Evolutionary conservation across 2,329 filamentous ascomycete species (phyloP), one percentile per base, ranked within the genome.

Genomic region (Stagonosporopsis chrysanthemi): DNA sequence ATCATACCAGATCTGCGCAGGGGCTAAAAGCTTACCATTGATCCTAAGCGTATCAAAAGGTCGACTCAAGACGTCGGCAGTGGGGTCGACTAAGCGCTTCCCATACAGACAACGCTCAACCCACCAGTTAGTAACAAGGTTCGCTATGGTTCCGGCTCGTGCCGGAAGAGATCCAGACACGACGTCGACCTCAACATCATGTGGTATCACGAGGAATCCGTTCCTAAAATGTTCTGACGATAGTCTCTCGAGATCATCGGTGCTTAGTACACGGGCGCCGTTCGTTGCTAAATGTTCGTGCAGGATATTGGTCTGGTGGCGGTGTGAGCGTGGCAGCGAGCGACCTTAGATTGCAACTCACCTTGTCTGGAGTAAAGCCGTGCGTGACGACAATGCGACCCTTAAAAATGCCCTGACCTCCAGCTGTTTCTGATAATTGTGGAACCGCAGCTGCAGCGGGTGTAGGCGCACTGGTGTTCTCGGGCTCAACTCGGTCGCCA

Each of bases 71-170:
- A 90, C 83, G 71, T 95, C 87, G 4, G 85, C 81, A 48, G 82
- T 79, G 5, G 92, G 91, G 28, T 89, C 81, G 43, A 91, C 82
- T 65, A 94, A 85, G 24, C 78, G 80, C 75, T 91, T 95, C 62
- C 86, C 86, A 72, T 93, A 88, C 36, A 99, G 80, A 73, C 94
- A 98, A 44, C 87, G 86, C 77, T 99, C 95, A 49, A 99, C 83
- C 84, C 94, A 99, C 83, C 95, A 96, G 71, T 97, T 92, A 11
- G 92, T 98, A 29, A 96, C 87, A 52, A 81, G 50, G 49, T 50
- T 64, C 39, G 74, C 48, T 41, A 52, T 44, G 47, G 58, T 50
- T 48, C 65, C 79, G 61, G 79, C 76, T 22, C 64, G 60, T 45
- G 68, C 68, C 62, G 77, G 71, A 45, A 76, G 64, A 41, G 56